phyloP scores from a whole-genome alignment of 441 rosid genomes.

The Viola pubescens region DNA sequence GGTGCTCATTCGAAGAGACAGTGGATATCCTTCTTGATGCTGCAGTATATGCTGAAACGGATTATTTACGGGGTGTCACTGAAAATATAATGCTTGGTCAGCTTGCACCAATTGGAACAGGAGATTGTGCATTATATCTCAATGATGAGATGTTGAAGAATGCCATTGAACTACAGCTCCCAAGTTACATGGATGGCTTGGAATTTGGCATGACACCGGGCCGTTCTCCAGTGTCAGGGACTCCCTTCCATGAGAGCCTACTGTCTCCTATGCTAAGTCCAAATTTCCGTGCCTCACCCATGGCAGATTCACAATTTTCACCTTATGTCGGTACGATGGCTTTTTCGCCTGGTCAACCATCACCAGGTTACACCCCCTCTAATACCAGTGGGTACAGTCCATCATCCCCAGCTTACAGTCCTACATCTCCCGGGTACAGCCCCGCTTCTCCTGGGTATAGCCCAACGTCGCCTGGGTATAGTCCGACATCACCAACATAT shows the following conservation, averaged over 20 bases:
- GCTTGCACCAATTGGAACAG: constrained; percentile 96
- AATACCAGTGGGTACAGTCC: constrained; percentile 49
- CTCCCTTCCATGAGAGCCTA: constrained; percentile 91
- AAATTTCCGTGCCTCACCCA: constrained; percentile 70
- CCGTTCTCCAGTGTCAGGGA: constrained; percentile 73
- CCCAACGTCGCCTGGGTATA: constrained; percentile 52
- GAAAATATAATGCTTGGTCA: constrained; percentile 98
- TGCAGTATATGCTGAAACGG: constrained; percentile 90
- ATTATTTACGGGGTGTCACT: constrained; percentile 80
- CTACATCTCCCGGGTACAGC: constrained; percentile 53
- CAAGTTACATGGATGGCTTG: constrained; percentile 89
- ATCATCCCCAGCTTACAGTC: constrained; percentile 72
- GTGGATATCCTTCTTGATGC: constrained; percentile 98
- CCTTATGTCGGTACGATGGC: constrained; percentile 87
- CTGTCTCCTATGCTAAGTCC: constrained; percentile 96
- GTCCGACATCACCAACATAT: constrained; percentile 47
- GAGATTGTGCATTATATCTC: constrained; percentile 78
- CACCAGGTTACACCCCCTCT: background rate
- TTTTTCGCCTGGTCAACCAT: constrained; percentile 75
- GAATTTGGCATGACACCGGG: constrained; percentile 91
- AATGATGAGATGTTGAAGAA: constrained; percentile 97
- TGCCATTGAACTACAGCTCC: constrained; percentile 96
- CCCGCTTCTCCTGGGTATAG: constrained; percentile 55
- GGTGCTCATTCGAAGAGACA: constrained; percentile 98
- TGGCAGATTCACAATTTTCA: constrained; percentile 74